A percentile compares a stretch with the other conserved stretches of the same genome.
phyloP scores from a whole-genome alignment of 176 grass and related monocot genomes.

The Areca catechu region DNA sequence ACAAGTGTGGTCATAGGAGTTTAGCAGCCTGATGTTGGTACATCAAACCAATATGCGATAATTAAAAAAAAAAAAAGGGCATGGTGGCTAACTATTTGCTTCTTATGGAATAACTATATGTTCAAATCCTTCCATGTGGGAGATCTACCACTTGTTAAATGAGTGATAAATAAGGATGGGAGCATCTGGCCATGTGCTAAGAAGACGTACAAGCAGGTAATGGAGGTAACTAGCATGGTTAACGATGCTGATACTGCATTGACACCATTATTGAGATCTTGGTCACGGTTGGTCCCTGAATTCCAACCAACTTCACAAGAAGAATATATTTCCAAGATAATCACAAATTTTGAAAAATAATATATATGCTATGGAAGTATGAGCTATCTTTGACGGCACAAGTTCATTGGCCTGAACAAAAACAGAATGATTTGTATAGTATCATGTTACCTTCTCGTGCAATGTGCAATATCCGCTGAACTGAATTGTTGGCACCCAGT shows the following conservation, averaged over 20 bases:
- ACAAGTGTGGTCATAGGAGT: too few relatives aligned
- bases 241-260: constrained; percentile 64
- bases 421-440: not conserved
- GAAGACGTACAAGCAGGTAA: constrained; percentile 53
- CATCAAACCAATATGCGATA: too few relatives aligned
- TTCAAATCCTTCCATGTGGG: too few relatives aligned
- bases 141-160: too few relatives aligned
- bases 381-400: not conserved
- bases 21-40: too few relatives aligned
- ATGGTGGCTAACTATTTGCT: too few relatives aligned
- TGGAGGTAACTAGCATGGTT: constrained; percentile 49
- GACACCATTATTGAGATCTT: constrained; percentile 88
- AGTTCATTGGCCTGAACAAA: not conserved
- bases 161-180: not conserved
- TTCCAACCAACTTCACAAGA: constrained; percentile 59
- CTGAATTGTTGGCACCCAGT: constrained; percentile 78
- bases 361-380: too few relatives aligned
- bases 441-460: constrained; percentile 52
- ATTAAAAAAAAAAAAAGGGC: too few relatives aligned
- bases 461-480: constrained; percentile 75
- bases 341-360: not conserved
- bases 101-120: too few relatives aligned
- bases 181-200: constrained; percentile 18
- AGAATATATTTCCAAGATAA: not conserved
- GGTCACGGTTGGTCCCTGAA: constrained; percentile 39